A percentile compares a stretch with the other conserved stretches of the same genome.
Evolutionary conservation across 139 green algal species (phyloP).

Genomic region (Tetraselmis chui): DNA sequence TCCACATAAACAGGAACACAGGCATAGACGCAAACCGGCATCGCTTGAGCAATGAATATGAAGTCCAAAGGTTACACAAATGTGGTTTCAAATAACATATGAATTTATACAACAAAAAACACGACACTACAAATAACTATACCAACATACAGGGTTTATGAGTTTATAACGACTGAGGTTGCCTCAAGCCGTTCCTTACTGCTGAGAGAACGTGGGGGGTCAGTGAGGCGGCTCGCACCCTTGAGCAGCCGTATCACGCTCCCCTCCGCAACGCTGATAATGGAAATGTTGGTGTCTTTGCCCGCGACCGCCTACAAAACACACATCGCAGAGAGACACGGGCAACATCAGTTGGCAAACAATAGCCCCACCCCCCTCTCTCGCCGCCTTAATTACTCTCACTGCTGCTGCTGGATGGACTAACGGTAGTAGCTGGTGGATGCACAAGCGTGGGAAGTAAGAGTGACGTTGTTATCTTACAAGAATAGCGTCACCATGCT

Average conservation of each 20-base stretch:
- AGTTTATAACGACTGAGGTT: too few relatives aligned
- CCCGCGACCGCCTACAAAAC: conserved; percentile 49
- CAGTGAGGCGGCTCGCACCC: conserved; percentile 13
- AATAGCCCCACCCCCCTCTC: neutral
- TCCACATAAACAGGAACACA: too few relatives aligned
- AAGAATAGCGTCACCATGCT: conserved; percentile 48
- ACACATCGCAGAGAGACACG: neutral
- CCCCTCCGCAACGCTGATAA: conserved; percentile 57
- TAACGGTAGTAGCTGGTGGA: neutral
- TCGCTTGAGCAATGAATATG: too few relatives aligned
- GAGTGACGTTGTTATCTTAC: conserved; percentile 13
- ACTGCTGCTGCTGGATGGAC: neutral
- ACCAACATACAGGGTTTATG: too few relatives aligned
- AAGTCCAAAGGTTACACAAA: too few relatives aligned
- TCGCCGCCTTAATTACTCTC: neutral
- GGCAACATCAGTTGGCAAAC: neutral
- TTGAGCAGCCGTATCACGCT: conserved; percentile 36
- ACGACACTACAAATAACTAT: too few relatives aligned
- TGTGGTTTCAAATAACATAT: too few relatives aligned
- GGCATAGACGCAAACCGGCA: too few relatives aligned
- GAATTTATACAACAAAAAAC: too few relatives aligned
- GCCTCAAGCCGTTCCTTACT: too few relatives aligned
- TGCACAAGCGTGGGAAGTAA: neutral
- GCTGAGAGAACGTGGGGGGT: too few relatives aligned
- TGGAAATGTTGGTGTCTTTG: conserved; percentile 36